These are phyloP conservation scores for Colletotrichum aenigma DNA, from an alignment of 2,329 filamentous ascomycete species.

Conservation along the genomic window DNA sequence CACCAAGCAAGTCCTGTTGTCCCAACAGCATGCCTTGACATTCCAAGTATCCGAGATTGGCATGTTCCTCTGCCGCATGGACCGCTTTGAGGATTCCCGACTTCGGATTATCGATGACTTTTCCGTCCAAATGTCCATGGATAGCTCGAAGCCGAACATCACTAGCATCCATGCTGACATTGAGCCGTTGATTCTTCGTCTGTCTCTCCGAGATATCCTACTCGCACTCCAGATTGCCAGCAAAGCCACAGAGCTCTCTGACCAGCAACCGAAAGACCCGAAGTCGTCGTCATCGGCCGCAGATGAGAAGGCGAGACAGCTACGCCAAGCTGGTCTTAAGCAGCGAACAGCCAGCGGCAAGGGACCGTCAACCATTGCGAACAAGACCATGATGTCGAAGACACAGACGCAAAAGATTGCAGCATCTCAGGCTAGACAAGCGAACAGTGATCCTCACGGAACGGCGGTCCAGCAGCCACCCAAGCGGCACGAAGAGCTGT, in stretches of 20 bases:
- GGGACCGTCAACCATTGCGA: conserved; percentile 54
- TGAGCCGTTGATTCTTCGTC: conserved; percentile 86
- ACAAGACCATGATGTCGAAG: conserved; percentile 41
- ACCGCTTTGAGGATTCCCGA: conserved; percentile 89
- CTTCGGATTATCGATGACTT: conserved; percentile 97
- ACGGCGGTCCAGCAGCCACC: conserved; percentile 21
- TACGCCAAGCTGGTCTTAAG: conserved; percentile 54
- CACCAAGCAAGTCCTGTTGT: conserved; percentile 90
- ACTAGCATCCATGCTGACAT: conserved; percentile 87
- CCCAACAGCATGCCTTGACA: conserved; percentile 91
- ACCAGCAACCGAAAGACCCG: conserved; percentile 56
- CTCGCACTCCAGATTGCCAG: conserved; percentile 91
- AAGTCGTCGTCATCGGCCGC: conserved; percentile 37
- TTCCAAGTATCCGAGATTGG: conserved; percentile 93
- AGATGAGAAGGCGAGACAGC: conserved; percentile 61
- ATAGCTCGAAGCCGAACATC: conserved; percentile 65
- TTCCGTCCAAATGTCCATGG: conserved; percentile 87
- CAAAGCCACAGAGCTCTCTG: conserved; percentile 87
- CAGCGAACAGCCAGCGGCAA: conserved; percentile 62
- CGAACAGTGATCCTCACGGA: background rate
- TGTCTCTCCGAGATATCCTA: conserved; percentile 93
- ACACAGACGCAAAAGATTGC: conserved; percentile 34
- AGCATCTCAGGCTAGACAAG: conserved; percentile 28
- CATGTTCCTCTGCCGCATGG: conserved; percentile 99
- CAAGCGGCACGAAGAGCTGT: conserved; percentile 73